A percentile compares a stretch with the other conserved stretches of the same genome.
These are phyloP conservation scores for Lipomyces sp. DNA, from an alignment of 805 yeast species.

Conservation along the genomic window DNA sequence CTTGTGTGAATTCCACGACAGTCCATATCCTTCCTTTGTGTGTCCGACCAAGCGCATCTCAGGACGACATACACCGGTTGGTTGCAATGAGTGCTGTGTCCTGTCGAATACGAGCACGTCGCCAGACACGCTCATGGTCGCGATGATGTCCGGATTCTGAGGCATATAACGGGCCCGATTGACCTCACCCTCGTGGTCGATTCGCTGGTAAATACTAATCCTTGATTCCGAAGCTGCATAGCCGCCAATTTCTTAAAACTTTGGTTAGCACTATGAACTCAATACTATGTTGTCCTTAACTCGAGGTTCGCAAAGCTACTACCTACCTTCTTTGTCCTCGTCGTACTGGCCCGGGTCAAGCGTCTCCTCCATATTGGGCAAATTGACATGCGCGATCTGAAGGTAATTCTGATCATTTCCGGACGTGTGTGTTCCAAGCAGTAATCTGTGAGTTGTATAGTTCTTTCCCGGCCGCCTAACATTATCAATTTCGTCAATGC, in stretches of 20 bases:
- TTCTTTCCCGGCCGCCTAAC: constrained; percentile 38
- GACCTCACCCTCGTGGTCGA: constrained; percentile 71
- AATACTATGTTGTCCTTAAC: too few relatives aligned
- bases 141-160: constrained; percentile 52
- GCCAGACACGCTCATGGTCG: constrained; percentile 57
- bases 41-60: constrained; percentile 64
- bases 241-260: constrained; percentile 41
- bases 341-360: constrained; percentile 37
- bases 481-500: constrained; percentile 2
- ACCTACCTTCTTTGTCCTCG: constrained; percentile 40
- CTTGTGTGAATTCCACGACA: constrained; percentile 64
- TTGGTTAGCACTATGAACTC: constrained; percentile 1
- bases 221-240: constrained; percentile 48
- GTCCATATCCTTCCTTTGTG: constrained; percentile 66
- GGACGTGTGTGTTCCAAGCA: constrained; percentile 69
- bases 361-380: constrained; percentile 42
- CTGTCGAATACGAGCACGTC: constrained; percentile 50
- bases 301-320: background rate
- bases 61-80: constrained; percentile 51
- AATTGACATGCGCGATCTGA: constrained; percentile 46
- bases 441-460: constrained; percentile 51
- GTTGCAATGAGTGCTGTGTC: constrained; percentile 72
- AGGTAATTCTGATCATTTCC: constrained; percentile 59
- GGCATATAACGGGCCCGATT: constrained; percentile 65
- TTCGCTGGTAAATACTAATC: constrained; percentile 53